Conservation (phyloP, 2,329 filamentous ascomycete genomes). For the Aphanocladium album region DNA sequence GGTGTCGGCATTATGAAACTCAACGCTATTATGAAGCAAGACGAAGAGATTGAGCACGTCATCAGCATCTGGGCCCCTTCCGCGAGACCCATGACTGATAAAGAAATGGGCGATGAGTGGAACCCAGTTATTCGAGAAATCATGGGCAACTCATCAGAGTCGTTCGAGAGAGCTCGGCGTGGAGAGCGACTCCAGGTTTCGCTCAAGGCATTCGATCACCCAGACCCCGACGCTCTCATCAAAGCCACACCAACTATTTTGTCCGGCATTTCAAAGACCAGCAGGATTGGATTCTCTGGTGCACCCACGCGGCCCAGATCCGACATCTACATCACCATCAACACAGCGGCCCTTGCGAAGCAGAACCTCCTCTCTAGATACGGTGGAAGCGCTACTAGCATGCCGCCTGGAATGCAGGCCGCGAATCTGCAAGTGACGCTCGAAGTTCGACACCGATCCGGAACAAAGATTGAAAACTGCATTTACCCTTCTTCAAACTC, state of each 20-base stretch:
- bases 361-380: conserved; percentile 66
- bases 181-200: conserved; percentile 77
- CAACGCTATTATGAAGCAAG: conserved; percentile 66
- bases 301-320: conserved; percentile 83
- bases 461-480: conserved; percentile 80
- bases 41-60: conserved; percentile 68
- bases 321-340: conserved; percentile 89
- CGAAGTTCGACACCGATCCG: conserved; percentile 74
- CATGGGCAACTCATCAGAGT: conserved; percentile 66
- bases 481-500: conserved; percentile 84
- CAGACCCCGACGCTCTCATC: conserved; percentile 75
- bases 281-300: conserved; percentile 88
- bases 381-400: conserved; percentile 68
- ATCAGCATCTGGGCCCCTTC: conserved; percentile 72
- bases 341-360: conserved; percentile 70
- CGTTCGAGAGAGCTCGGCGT: conserved; percentile 66
- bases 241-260: conserved; percentile 83
- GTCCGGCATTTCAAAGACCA: conserved; percentile 73
- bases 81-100: conserved; percentile 48
- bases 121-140: conserved; percentile 68
- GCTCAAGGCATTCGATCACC: conserved; percentile 69
- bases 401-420: conserved; percentile 57
- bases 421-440: conserved; percentile 81
- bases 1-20: conserved; percentile 75
- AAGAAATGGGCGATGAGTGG: conserved; percentile 57